Evolutionary conservation across 2,329 filamentous ascomycete species (phyloP).

Genomic region (Didymella keratinophila): DNA sequence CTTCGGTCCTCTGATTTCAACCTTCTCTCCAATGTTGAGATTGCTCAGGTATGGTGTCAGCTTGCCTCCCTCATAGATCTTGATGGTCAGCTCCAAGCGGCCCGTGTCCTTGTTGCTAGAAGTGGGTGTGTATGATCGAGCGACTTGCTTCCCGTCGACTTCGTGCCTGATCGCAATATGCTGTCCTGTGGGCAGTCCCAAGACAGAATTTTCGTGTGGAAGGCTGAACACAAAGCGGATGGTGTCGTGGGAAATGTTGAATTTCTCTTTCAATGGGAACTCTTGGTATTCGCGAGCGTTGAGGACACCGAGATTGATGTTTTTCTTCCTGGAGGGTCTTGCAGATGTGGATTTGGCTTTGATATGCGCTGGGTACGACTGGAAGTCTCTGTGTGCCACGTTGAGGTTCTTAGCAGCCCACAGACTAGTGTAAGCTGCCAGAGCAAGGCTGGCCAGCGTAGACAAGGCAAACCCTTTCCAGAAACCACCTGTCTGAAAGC

Average conservation of each 20-base stretch:
- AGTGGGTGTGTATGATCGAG: slow-evolving; percentile 43
- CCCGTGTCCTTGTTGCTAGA: slow-evolving; percentile 67
- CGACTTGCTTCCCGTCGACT: slow-evolving; percentile 67
- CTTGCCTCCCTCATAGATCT: slow-evolving; percentile 60
- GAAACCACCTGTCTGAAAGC: slow-evolving; percentile 19
- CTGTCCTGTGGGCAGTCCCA: slow-evolving; percentile 49
- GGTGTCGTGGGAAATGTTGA: slow-evolving; percentile 29
- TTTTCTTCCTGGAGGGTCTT: slow-evolving; percentile 20
- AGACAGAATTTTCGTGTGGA: slow-evolving; percentile 32
- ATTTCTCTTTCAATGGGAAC: slow-evolving; percentile 52
- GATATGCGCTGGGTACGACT: slow-evolving; percentile 24
- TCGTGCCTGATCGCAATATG: slow-evolving; percentile 57
- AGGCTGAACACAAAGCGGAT: slow-evolving; percentile 39
- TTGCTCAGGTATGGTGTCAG: slow-evolving; percentile 58
- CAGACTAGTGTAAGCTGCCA: slow-evolving; percentile 19
- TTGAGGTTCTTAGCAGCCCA: slow-evolving; percentile 25
- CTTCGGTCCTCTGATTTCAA: slow-evolving; percentile 64
- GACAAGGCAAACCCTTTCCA: slow-evolving; percentile 27
- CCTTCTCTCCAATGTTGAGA: slow-evolving; percentile 59
- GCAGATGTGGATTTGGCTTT: slow-evolving; percentile 21
- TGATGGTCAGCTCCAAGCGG: slow-evolving; percentile 60
- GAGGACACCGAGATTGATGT: slow-evolving; percentile 55
- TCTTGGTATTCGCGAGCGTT: slow-evolving; percentile 58
- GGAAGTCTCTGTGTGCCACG: slow-evolving; percentile 25
- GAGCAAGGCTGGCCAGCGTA: slow-evolving; percentile 16